These are phyloP conservation scores for Coriaria nepalensis DNA, from an alignment of 306 rosid species.

Conservation along the genomic window DNA sequence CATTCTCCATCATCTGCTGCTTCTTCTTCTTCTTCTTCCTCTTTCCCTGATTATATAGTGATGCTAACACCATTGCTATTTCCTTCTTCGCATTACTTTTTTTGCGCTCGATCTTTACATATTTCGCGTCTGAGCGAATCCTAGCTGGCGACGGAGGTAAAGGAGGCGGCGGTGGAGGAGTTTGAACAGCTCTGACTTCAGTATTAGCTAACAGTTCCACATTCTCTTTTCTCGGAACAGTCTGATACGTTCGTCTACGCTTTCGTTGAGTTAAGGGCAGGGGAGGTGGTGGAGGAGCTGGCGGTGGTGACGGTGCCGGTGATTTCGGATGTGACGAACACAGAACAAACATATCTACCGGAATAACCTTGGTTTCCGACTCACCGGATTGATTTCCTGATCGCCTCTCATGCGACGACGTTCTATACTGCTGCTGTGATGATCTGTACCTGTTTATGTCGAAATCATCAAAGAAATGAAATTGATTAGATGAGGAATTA, in stretches of 20 bases:
- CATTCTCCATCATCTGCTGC: slow-evolving; percentile 3
- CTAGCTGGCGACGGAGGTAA: slow-evolving; percentile 25
- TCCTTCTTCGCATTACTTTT: slow-evolving; percentile 37
- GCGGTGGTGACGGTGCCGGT: slow-evolving; percentile 23
- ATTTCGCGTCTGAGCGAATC: slow-evolving; percentile 17
- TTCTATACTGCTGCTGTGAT: not conserved
- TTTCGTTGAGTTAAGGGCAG: slow-evolving; percentile 7
- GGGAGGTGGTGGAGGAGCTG: slow-evolving; percentile 31
- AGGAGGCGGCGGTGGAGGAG: slow-evolving; percentile 16
- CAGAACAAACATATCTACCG: slow-evolving; percentile 33
- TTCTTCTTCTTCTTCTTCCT: slow-evolving; percentile 44
- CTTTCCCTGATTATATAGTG: slow-evolving; percentile 49
- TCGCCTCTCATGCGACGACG: not conserved
- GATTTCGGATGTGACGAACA: slow-evolving; percentile 18
- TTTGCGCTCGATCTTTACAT: slow-evolving; percentile 18
- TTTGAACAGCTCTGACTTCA: slow-evolving; percentile 5
- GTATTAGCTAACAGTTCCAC: not conserved
- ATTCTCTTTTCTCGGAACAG: slow-evolving; percentile 10
- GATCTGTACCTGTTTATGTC: slow-evolving; percentile 33
- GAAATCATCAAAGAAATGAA: slow-evolving; percentile 56
- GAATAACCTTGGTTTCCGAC: slow-evolving; percentile 42
- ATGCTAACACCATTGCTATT: slow-evolving; percentile 47
- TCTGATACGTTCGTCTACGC: slow-evolving; percentile 13
- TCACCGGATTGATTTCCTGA: slow-evolving; percentile 1
- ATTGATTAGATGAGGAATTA: slow-evolving; percentile 12